Conservation (phyloP, 2,329 filamentous ascomycete genomes). For the Talaromyces sp. region DNA sequence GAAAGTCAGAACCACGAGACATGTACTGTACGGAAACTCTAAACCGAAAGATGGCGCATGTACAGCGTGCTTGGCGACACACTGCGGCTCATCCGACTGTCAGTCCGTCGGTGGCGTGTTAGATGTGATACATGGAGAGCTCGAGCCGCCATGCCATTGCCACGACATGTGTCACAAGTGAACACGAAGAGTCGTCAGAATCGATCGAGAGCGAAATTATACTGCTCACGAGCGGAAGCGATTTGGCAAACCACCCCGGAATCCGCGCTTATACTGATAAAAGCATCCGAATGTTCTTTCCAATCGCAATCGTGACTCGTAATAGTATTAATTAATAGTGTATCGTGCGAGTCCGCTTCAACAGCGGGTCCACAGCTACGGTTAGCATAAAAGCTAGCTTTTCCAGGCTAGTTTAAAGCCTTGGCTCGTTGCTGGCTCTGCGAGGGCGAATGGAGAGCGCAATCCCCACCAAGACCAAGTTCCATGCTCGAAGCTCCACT, state of each 20-base stretch:
- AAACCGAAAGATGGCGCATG: not conserved
- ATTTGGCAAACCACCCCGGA: too few relatives aligned
- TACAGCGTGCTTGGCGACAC: not conserved
- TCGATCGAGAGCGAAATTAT: too few relatives aligned
- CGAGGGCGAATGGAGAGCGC: not conserved
- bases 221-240: too few relatives aligned
- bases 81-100: not conserved
- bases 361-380: not conserved
- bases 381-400: not conserved
- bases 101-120: not conserved
- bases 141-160: not conserved
- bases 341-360: not conserved
- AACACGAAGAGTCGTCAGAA: not conserved
- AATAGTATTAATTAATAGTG: too few relatives aligned
- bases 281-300: too few relatives aligned
- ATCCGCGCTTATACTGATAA: too few relatives aligned
- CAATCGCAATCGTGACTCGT: too few relatives aligned
- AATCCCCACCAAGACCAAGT: not conserved
- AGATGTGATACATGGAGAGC: not conserved
- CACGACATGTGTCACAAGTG: not conserved
- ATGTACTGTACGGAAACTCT: not conserved
- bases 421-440: not conserved
- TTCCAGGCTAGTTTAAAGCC: not conserved
- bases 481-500: not conserved
- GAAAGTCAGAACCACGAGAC: not conserved